Evolutionary conservation across 192 early-diverging fungal species (phyloP).

Genomic region (Polychytrium aggregatum): DNA sequence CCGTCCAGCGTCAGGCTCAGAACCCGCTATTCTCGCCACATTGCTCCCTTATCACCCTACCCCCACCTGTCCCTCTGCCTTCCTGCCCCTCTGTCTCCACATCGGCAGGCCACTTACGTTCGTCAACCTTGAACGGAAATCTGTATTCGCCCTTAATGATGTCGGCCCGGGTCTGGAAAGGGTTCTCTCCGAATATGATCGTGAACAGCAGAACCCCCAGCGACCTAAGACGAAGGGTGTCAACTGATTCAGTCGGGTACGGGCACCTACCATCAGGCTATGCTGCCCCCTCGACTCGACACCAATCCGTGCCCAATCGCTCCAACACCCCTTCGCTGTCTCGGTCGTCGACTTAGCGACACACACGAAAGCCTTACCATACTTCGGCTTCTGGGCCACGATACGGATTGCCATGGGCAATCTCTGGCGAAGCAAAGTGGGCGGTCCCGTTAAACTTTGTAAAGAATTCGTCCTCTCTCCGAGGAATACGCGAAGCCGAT

Average conservation of each 20-base stretch:
- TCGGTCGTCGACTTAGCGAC: not conserved
- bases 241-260: not conserved
- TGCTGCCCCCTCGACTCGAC: too few species aligned
- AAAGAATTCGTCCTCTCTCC: constrained; percentile 20
- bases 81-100: too few species aligned
- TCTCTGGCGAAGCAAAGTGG: constrained; percentile 39
- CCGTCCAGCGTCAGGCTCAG: too few species aligned
- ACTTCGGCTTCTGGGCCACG: constrained; percentile 37
- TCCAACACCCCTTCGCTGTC: too few species aligned
- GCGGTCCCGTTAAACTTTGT: constrained; percentile 30
- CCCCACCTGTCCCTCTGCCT: too few species aligned
- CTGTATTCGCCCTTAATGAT: constrained; percentile 23
- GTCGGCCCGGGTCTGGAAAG: constrained; percentile 26
- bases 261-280: too few species aligned
- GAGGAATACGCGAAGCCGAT: constrained; percentile 28
- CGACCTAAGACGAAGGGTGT: constrained; percentile 11
- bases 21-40: too few species aligned
- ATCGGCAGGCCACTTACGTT: not conserved
- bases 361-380: constrained; percentile 15
- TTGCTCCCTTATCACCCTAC: too few species aligned
- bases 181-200: constrained; percentile 38
- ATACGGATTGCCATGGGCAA: constrained; percentile 18
- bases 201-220: constrained; percentile 36
- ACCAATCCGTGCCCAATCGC: too few species aligned
- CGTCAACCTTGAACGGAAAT: not conserved